These are phyloP conservation scores for Xylaria sp. DNA, from an alignment of 2,329 filamentous ascomycete genomes.

Conservation along the genomic window DNA sequence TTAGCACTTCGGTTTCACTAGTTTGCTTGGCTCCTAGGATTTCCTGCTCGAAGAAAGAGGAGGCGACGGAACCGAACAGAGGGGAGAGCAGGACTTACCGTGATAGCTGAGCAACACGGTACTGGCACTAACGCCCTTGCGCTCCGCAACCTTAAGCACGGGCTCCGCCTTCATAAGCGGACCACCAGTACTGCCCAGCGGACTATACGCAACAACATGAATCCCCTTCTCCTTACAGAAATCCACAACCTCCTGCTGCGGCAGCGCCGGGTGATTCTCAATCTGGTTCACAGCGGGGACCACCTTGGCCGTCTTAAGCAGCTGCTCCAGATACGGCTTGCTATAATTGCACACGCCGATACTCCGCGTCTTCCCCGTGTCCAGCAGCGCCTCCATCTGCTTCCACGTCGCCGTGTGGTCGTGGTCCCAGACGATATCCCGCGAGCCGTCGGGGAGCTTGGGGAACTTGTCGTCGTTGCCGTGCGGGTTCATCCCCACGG, in stretches of 20 bases:
- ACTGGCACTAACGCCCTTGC: conserved; percentile 69
- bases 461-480: conserved; percentile 80
- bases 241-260: conserved; percentile 77
- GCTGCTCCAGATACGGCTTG: conserved; percentile 65
- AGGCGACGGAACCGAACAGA: no score
- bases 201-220: conserved; percentile 77
- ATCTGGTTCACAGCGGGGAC: conserved; percentile 77
- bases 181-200: conserved; percentile 72
- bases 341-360: conserved; percentile 71
- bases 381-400: conserved; percentile 74
- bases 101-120: conserved; percentile 78
- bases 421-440: conserved; percentile 76
- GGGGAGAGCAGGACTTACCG: conserved; percentile 58
- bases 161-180: conserved; percentile 73
- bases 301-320: conserved; percentile 63
- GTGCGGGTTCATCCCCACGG: conserved; percentile 81
- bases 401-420: conserved; percentile 83
- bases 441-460: conserved; percentile 76
- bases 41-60: no score
- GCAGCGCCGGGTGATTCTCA: conserved; percentile 77
- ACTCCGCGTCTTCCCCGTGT: conserved; percentile 65
- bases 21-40: no score
- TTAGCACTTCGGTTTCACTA: no score
- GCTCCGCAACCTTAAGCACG: conserved; percentile 71
- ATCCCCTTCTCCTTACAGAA: conserved; percentile 76